Evolutionary conservation across 2,329 filamentous ascomycete species (phyloP).

Genomic region (Trichothecium roseum): DNA sequence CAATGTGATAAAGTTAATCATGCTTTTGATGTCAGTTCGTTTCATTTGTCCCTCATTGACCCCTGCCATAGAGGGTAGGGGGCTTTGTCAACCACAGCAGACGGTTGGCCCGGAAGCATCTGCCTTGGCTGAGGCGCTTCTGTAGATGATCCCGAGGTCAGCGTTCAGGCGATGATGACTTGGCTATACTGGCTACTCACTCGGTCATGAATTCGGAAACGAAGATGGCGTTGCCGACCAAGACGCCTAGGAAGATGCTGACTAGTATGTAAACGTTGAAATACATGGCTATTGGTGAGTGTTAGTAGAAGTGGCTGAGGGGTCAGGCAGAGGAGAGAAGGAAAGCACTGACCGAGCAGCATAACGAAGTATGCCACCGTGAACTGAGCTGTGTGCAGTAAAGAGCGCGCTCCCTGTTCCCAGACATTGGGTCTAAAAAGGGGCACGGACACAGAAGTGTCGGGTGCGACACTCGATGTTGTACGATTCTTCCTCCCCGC

Average conservation of each 20-base stretch:
- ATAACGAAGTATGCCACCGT: slow-evolving; percentile 71
- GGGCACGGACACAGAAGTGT: slow-evolving; percentile 10
- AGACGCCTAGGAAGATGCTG: slow-evolving; percentile 68
- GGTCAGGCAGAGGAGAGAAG: neutral
- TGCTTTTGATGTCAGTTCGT: no score
- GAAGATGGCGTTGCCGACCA: slow-evolving; percentile 62
- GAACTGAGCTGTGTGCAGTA: slow-evolving; percentile 62
- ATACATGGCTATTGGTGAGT: slow-evolving; percentile 40
- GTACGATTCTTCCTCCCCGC: neutral
- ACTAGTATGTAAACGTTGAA: slow-evolving; percentile 69
- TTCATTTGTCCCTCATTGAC: neutral
- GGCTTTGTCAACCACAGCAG: slow-evolving; percentile 25
- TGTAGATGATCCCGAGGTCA: neutral
- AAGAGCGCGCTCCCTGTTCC: slow-evolving; percentile 57
- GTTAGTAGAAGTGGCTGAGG: slow-evolving; percentile 2
- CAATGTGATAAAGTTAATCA: no score
- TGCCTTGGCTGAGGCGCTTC: slow-evolving; percentile 7
- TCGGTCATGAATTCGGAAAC: slow-evolving; percentile 50
- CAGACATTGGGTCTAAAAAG: slow-evolving; percentile 45
- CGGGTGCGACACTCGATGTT: neutral
- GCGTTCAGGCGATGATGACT: neutral
- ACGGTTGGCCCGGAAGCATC: slow-evolving; percentile 26
- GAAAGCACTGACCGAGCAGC: slow-evolving; percentile 32
- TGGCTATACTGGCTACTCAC: slow-evolving; percentile 19
- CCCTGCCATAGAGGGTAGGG: no score